Conservation (phyloP, 495 filamentous ascomycete species). For the Penicillium fimorum region DNA sequence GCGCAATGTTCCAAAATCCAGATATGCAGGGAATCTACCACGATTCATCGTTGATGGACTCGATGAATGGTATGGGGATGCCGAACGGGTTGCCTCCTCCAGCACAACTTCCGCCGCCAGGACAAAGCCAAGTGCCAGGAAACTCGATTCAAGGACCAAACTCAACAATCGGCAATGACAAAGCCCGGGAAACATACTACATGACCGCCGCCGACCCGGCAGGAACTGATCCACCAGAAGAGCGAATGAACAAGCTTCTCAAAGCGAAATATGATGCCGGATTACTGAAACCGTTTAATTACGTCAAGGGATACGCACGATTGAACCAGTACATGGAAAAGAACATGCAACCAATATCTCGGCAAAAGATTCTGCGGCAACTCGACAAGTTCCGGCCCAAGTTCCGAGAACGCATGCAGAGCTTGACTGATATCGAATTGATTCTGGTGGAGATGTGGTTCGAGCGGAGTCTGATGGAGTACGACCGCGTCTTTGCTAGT, state of each 20-base stretch:
- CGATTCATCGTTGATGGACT: slow-evolving; percentile 54
- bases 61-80: slow-evolving; percentile 42
- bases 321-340: slow-evolving; percentile 87
- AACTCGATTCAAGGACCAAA: slow-evolving; percentile 58
- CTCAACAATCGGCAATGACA: slow-evolving; percentile 66
- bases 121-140: slow-evolving; percentile 47
- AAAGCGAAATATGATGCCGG: slow-evolving; percentile 95
- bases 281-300: slow-evolving; percentile 93
- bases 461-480: slow-evolving; percentile 89
- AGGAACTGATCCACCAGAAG: slow-evolving; percentile 86
- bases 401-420: slow-evolving; percentile 92
- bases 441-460: slow-evolving; percentile 99
- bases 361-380: slow-evolving; percentile 84
- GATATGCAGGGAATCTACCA: slow-evolving; percentile 54
- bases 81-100: slow-evolving; percentile 37
- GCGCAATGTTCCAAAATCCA: slow-evolving; percentile 62
- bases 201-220: slow-evolving; percentile 94
- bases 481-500: slow-evolving; percentile 96
- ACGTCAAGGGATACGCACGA: slow-evolving; percentile 91
- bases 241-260: slow-evolving; percentile 92
- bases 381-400: slow-evolving; percentile 91
- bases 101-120: slow-evolving; percentile 32
- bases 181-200: slow-evolving; percentile 87
- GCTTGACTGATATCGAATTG: slow-evolving; percentile 85
- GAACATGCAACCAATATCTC: slow-evolving; percentile 73